phyloP scores from a whole-genome alignment of 1,284 basidiomycete genomes.

The Acaromyces ingoldii region DNA sequence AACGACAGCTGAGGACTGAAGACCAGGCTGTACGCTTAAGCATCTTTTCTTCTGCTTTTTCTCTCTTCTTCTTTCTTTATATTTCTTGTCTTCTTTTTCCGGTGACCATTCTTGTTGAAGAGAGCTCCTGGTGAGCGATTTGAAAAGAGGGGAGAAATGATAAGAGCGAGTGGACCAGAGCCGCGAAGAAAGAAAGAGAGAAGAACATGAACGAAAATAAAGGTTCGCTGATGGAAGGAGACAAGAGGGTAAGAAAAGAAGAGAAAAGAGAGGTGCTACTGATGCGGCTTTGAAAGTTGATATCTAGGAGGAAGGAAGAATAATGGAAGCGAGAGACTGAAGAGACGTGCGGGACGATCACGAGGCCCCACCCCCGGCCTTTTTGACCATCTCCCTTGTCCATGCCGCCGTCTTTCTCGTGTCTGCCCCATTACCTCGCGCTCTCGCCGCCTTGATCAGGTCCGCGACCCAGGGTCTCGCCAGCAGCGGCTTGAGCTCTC shows the following conservation, averaged over 20 bases:
- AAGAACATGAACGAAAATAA: not conserved
- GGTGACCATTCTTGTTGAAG: not conserved
- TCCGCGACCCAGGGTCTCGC: constrained; percentile 74
- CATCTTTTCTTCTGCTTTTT: too few species aligned
- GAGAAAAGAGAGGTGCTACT: not conserved
- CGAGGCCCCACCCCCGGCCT: constrained; percentile 14
- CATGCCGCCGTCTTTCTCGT: constrained; percentile 58
- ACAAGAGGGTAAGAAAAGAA: not conserved
- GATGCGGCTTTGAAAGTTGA: not conserved
- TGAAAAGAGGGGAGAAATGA: too few species aligned
- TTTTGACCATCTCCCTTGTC: constrained; percentile 56
- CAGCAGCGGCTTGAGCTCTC: constrained; percentile 63
- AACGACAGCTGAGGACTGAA: too few species aligned
- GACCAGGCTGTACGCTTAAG: too few species aligned
- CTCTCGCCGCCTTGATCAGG: constrained; percentile 64
- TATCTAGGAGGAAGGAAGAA: not conserved
- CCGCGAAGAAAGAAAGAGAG: not conserved
- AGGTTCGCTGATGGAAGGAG: not conserved
- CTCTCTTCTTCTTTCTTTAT: too few species aligned
- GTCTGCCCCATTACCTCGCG: constrained; percentile 54
- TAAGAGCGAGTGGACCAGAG: too few species aligned
- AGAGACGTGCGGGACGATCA: not conserved
- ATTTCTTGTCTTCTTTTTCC: too few species aligned
- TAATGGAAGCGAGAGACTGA: not conserved
- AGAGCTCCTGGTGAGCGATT: not conserved